Evolutionary conservation across 1,139 yeast genomes (phyloP).

Genomic region (Saccharomyces hybrid): DNA sequence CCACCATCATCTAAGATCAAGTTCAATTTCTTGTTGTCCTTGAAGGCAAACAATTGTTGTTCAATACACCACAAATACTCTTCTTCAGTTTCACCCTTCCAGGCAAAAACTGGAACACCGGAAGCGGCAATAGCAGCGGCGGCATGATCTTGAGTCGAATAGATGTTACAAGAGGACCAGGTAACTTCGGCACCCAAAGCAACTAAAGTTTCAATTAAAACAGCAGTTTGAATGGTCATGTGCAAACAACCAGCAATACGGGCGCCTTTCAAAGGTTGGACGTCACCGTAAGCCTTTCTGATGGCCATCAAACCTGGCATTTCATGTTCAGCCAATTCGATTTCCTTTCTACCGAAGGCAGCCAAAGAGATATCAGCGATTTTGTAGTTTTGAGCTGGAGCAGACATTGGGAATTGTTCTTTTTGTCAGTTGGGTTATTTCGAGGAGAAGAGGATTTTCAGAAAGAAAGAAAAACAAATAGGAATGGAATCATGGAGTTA

Average conservation of each 20-base stretch:
- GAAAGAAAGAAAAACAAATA: background rate
- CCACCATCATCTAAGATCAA: slow-evolving; percentile 99
- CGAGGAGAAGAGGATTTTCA: background rate
- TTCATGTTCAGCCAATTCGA: slow-evolving; percentile 97
- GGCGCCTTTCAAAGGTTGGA: slow-evolving; percentile 97
- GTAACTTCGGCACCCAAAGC: slow-evolving; percentile 99
- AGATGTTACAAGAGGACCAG: slow-evolving; percentile 99
- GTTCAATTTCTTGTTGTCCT: slow-evolving; percentile 93
- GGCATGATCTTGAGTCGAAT: slow-evolving; percentile 99
- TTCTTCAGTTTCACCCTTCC: slow-evolving; percentile 99
- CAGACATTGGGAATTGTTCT: slow-evolving; percentile 37
- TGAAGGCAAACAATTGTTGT: slow-evolving; percentile 98
- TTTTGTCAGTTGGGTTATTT: background rate
- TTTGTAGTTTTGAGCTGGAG: slow-evolving; percentile 70
- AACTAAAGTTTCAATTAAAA: slow-evolving; percentile 92
- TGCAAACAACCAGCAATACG: slow-evolving; percentile 99
- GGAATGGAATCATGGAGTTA: background rate
- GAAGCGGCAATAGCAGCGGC: slow-evolving; percentile 99
- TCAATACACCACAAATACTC: slow-evolving; percentile 99
- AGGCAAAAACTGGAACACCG: slow-evolving; percentile 99
- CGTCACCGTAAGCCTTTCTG: slow-evolving; percentile 85
- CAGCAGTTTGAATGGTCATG: slow-evolving; percentile 99
- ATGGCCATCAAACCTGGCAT: slow-evolving; percentile 99
- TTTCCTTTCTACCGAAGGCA: slow-evolving; percentile 99
- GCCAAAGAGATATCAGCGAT: slow-evolving; percentile 98